Conservation (phyloP, 768 basidiomycete genomes). For the Termitomyces eurrhizus region DNA sequence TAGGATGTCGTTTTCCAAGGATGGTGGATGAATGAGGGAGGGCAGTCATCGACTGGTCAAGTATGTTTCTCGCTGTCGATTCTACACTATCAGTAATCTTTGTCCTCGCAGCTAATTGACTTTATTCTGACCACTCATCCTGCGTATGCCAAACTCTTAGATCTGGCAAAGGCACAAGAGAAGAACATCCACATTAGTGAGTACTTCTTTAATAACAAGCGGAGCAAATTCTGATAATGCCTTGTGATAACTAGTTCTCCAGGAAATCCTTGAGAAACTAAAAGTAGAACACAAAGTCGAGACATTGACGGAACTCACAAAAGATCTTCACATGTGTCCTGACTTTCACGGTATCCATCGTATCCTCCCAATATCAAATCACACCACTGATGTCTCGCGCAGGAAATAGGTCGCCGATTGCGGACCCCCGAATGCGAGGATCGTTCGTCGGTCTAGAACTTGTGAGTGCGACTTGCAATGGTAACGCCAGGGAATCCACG, state of each 20-base stretch:
- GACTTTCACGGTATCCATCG: constrained; percentile 75
- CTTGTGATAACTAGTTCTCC: constrained; percentile 48
- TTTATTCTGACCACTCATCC: constrained; percentile 93
- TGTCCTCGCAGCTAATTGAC: constrained; percentile 70
- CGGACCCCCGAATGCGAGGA: constrained; percentile 93
- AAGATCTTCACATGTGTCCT: constrained; percentile 91
- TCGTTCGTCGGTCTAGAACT: constrained; percentile 85
- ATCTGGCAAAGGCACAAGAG: constrained; percentile 53
- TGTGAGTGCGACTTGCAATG: constrained; percentile 29
- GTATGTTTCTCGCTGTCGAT: constrained; percentile 27
- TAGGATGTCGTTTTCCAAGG: constrained; percentile 87
- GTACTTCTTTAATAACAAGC: constrained; percentile 5
- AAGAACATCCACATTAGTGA: constrained; percentile 57
- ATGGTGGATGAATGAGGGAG: constrained; percentile 99
- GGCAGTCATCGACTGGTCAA: constrained; percentile 98
- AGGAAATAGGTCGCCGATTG: constrained; percentile 97
- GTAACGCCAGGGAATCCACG: not conserved
- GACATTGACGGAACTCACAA: constrained; percentile 79
- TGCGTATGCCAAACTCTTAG: constrained; percentile 69
- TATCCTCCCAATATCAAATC: not conserved
- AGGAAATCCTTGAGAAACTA: constrained; percentile 68
- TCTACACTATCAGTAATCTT: constrained; percentile 3
- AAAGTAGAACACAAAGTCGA: constrained; percentile 48
- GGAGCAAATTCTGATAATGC: not conserved
- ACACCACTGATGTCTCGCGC: constrained; percentile 5